These are phyloP conservation scores for Fallopia convolvulus DNA, from an alignment of 148 eudicot species.

Conservation along the genomic window DNA sequence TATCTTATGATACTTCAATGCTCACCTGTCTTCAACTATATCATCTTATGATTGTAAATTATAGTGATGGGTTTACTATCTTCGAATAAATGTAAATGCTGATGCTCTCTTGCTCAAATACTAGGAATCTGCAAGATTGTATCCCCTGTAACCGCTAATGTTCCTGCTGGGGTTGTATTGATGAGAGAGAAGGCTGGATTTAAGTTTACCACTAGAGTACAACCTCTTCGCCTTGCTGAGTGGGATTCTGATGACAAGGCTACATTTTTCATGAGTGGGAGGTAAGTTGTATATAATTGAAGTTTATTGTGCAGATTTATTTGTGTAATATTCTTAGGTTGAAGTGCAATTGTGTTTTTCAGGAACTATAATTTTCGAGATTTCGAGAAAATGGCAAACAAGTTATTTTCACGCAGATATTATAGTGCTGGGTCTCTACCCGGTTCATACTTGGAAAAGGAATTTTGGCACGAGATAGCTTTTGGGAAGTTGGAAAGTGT, in stretches of 20 bases:
- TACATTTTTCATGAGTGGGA: slow-evolving; percentile 96
- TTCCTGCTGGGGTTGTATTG: slow-evolving; percentile 89
- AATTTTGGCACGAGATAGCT: slow-evolving; percentile 98
- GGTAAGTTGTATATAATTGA: slow-evolving; percentile 32
- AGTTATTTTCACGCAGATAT: slow-evolving; percentile 83
- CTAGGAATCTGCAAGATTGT: slow-evolving; percentile 95
- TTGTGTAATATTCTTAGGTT: slow-evolving; percentile 14
- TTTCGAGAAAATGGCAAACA: slow-evolving; percentile 98
- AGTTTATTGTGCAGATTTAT: slow-evolving; percentile 3
- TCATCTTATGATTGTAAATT: not conserved
- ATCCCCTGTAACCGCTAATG: slow-evolving; percentile 74
- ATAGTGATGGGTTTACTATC: not conserved
- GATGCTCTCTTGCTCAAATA: not conserved
- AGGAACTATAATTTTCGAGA: slow-evolving; percentile 91
- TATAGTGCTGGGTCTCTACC: slow-evolving; percentile 84
- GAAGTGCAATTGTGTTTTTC: slow-evolving; percentile 25
- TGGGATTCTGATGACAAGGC: slow-evolving; percentile 94
- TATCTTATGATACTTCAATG: not conserved
- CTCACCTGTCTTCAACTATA: not conserved
- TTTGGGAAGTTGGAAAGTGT: slow-evolving; percentile 86
- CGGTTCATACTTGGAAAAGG: slow-evolving; percentile 72
- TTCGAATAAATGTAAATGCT: not conserved
- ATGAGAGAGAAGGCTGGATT: slow-evolving; percentile 87
- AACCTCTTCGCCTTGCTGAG: slow-evolving; percentile 94
- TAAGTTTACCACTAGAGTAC: slow-evolving; percentile 90